These are phyloP conservation scores for Datura wrightii DNA, from an alignment of 257 asterid species.

Conservation along the genomic window DNA sequence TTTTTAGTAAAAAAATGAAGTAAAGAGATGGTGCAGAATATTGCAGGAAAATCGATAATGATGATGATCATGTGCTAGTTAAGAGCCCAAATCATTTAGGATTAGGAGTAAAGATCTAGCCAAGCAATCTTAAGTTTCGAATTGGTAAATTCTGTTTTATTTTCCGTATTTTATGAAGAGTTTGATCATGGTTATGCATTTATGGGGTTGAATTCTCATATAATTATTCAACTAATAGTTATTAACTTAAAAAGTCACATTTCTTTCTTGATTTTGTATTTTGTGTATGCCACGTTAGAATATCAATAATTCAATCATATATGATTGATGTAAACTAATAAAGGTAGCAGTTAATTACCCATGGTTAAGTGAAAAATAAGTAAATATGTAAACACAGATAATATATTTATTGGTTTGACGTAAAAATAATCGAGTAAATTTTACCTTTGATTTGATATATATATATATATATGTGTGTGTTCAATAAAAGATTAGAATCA, in stretches of 20 bases:
- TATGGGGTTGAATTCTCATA: too few species aligned
- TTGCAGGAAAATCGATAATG: conserved; percentile 12
- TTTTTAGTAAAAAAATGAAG: neutral
- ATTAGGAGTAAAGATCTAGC: neutral
- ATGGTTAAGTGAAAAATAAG: neutral
- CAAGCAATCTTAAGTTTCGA: neutral
- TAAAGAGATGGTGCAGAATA: neutral
- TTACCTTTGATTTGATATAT: neutral
- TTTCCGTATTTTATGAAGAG: neutral
- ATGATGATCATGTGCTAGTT: neutral
- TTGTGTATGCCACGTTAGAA: neutral
- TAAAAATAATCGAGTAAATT: neutral
- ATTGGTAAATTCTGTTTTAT: neutral
- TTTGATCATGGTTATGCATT: neutral
- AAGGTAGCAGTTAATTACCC: too few species aligned
- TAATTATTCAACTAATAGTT: too few species aligned
- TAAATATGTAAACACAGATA: neutral
- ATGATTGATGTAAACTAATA: too few species aligned
- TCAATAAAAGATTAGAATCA: neutral
- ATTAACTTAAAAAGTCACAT: too few species aligned
- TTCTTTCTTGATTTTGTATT: too few species aligned
- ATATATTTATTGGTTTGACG: too few species aligned
- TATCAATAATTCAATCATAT: neutral
- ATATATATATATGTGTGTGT: too few species aligned
- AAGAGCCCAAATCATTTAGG: neutral